Conservation (phyloP, 441 rosid species). For the Raphanus hybrid region DNA sequence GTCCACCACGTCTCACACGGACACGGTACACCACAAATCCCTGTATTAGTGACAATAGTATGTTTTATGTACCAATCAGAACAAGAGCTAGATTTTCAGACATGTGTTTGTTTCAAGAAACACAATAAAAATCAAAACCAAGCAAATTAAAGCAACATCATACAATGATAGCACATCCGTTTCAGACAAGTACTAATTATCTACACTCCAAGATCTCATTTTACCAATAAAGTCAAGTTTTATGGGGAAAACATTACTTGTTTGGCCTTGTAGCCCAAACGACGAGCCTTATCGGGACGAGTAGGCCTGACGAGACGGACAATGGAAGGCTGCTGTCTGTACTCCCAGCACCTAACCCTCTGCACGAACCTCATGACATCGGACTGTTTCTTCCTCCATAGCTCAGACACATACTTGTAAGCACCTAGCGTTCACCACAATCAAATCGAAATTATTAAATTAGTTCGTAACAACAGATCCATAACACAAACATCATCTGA, state of each 20-base stretch:
- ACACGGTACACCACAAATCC: slow-evolving; percentile 71
- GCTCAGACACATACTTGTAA: too few relatives aligned
- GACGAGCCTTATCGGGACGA: slow-evolving; percentile 1
- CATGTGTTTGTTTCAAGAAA: neutral
- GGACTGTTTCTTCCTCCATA: too few relatives aligned
- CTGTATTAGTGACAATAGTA: slow-evolving; percentile 29
- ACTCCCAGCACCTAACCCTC: neutral
- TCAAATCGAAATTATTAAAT: too few relatives aligned
- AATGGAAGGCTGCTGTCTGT: neutral
- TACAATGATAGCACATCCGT: too few relatives aligned
- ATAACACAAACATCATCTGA: neutral
- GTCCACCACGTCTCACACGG: slow-evolving; percentile 76
- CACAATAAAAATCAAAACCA: too few relatives aligned
- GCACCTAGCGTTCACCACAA: too few relatives aligned
- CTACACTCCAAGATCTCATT: neutral
- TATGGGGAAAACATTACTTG: neutral
- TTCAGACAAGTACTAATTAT: too few relatives aligned
- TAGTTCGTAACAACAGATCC: neutral
- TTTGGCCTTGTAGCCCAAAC: neutral
- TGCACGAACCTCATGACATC: too few relatives aligned
- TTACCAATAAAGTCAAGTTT: too few relatives aligned
- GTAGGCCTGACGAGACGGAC: slow-evolving; percentile 3
- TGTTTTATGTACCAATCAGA: too few relatives aligned
- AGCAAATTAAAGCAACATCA: too few relatives aligned
- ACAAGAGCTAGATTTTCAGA: too few relatives aligned